Base-by-base conservation (phyloP, 2,329 filamentous ascomycete species). In the Hypoxylon sp. region DNA sequence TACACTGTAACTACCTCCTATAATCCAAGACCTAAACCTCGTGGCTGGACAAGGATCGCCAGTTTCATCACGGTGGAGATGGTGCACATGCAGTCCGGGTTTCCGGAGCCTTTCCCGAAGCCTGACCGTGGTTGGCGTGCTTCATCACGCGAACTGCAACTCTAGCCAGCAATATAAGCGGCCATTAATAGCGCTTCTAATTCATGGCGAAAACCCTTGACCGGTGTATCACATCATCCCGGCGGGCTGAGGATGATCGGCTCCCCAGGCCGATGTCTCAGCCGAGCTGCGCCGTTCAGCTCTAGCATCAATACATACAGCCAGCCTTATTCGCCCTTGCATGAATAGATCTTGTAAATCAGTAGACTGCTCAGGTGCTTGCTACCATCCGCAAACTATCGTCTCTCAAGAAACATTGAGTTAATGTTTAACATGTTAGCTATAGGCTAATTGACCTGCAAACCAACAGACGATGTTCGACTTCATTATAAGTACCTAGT, bases 11-110 rank as follows among this genome's bases (percentile, higher is more conserved):
- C 47, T 30, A 52, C 44, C 51, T 26, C 50, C 28, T 26, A 30
- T 44, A 26, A n/a, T 37, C 26, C 17, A 41, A 57, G 32, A 34
- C 32, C 32, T 13, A 34, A 34, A 34, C 56, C 60, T 67, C 64
- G 61, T 67, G 64, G 64, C 52, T 46, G 15, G 17, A 59, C 64
- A 67, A 48, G 64, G 61, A 59, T 67, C 50, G 10, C 32, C 5
- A 26, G 57, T 67, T 67, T 64, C 64, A 62, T 60, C 44, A 34
- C 22, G 8, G 57, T 59, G 64, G 57, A 62, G 61, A 47, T 26
- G 56, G 20, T 24, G 17, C 48, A 6, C 7, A 11, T 22, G 6
- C 39, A 46, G 56, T 11, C 49, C 57, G 50, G 47, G 32, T 32
- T 46, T 58, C 43, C 56, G 64, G 60, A 56, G 51, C 54, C 41